Evolutionary conservation across 495 filamentous ascomycete species (phyloP).

Genomic region (Penicillium chermesinum): DNA sequence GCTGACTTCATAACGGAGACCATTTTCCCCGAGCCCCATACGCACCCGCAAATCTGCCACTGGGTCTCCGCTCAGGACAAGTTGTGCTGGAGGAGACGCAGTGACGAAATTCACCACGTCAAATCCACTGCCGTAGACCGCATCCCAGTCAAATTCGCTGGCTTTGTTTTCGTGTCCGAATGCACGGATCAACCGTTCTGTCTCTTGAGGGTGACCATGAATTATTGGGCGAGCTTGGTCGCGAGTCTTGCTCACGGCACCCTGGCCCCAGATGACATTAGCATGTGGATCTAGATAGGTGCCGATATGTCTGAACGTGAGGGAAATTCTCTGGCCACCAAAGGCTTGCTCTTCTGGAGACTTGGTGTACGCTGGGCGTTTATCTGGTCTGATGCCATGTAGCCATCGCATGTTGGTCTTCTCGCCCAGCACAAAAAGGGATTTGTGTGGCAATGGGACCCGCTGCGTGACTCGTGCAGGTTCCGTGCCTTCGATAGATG

Average conservation of each 20-base stretch:
- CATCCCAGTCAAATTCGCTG: conserved; percentile 72
- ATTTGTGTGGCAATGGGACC: conserved; percentile 79
- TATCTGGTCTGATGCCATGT: conserved; percentile 85
- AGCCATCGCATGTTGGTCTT: conserved; percentile 82
- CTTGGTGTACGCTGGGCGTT: conserved; percentile 61
- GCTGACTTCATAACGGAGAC: conserved; percentile 45
- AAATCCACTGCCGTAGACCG: conserved; percentile 73
- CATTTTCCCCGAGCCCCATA: conserved; percentile 54
- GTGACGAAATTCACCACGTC: conserved; percentile 75
- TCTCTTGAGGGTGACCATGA: conserved; percentile 61
- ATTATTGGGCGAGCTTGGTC: conserved; percentile 55
- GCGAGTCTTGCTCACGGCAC: conserved; percentile 63
- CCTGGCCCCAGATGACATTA: conserved; percentile 83
- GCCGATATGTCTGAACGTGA: conserved; percentile 88
- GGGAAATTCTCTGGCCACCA: conserved; percentile 73
- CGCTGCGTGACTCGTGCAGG: conserved; percentile 53
- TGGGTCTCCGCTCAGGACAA: conserved; percentile 48
- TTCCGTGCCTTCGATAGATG: conserved; percentile 12
- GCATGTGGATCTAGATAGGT: conserved; percentile 67
- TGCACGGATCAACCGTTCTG: conserved; percentile 64
- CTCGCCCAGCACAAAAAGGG: conserved; percentile 76
- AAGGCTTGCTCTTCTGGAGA: conserved; percentile 63
- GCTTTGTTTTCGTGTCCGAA: conserved; percentile 84
- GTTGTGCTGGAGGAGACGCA: conserved; percentile 40
- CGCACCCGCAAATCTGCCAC: conserved; percentile 55